Conservation (phyloP, 306 rosid genomes). For the Vachellia collinsii region DNA sequence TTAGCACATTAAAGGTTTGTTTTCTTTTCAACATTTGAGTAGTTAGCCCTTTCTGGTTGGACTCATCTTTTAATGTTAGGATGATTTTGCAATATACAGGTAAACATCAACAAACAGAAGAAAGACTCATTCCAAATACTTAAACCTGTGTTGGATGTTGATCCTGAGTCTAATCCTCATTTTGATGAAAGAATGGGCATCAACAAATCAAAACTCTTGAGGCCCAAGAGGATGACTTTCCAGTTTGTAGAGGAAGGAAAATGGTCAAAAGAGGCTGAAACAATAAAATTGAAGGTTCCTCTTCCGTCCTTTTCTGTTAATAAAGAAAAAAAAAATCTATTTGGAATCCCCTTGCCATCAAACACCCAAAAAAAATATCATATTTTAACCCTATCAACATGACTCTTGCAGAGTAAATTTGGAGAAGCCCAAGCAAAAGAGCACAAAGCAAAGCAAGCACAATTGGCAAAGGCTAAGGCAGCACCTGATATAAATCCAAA, state of each 20-base stretch:
- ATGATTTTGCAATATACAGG: constrained; percentile 56
- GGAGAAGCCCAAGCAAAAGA: constrained; percentile 99
- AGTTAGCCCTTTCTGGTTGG: constrained; percentile 8
- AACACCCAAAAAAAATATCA: no score
- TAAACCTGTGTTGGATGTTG: constrained; percentile 86
- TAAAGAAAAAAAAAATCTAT: no score
- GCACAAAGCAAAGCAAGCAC: constrained; percentile 92
- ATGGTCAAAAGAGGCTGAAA: constrained; percentile 93
- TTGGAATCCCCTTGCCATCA: no score
- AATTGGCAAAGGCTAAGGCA: constrained; percentile 93
- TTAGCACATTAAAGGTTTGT: constrained; percentile 92
- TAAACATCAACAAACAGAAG: constrained; percentile 92
- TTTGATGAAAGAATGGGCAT: constrained; percentile 85
- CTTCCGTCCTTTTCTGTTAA: not conserved
- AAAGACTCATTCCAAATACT: constrained; percentile 91
- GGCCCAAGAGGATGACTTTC: constrained; percentile 86
- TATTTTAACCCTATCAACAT: not conserved
- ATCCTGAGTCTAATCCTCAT: constrained; percentile 85
- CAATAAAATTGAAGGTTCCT: constrained; percentile 77
- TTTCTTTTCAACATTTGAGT: constrained; percentile 16
- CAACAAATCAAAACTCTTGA: constrained; percentile 74
- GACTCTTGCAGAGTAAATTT: constrained; percentile 69
- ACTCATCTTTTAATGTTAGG: not conserved
- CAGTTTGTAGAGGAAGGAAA: constrained; percentile 95
- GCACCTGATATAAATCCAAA: constrained; percentile 96